Conservation (phyloP, 352 stramenopile species). For the Pythium monospermum region DNA sequence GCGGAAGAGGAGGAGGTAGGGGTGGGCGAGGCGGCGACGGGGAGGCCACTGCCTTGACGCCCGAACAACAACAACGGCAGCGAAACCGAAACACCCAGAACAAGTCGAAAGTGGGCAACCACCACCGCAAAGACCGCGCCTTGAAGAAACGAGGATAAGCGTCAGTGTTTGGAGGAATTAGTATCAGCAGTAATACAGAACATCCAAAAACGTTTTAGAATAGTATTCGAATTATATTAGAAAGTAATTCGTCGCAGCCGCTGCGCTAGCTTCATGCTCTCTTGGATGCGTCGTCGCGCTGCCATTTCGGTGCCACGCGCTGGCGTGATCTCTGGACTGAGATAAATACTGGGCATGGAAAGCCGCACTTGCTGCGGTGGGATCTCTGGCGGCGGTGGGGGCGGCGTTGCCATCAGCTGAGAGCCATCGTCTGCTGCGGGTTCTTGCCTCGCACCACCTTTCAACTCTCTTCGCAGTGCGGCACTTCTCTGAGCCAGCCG, state of each 20-base stretch:
- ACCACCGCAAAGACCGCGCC: slow-evolving; percentile 78
- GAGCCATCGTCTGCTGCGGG: no score
- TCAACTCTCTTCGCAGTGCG: slow-evolving; percentile 1
- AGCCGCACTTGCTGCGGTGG: slow-evolving; percentile 23
- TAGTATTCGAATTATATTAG: no score
- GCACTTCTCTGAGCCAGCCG: slow-evolving; percentile 2
- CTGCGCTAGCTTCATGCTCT: slow-evolving; percentile 34
- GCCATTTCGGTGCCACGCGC: slow-evolving; percentile 15
- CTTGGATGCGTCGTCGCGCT: slow-evolving; percentile 23
- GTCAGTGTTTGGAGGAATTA: no score
- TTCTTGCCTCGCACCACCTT: neutral
- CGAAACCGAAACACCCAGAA: slow-evolving; percentile 42
- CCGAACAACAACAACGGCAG: slow-evolving; percentile 23
- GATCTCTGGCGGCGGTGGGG: slow-evolving; percentile 1
- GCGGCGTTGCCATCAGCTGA: no score
- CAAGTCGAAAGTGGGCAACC: slow-evolving; percentile 77
- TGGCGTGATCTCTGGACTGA: slow-evolving; percentile 28
- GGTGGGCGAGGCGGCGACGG: neutral
- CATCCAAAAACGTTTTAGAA: no score
- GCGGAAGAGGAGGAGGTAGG: neutral
- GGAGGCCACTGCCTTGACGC: neutral
- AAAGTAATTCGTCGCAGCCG: slow-evolving; percentile 29
- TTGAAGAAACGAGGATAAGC: slow-evolving; percentile 70
- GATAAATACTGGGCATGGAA: slow-evolving; percentile 35
- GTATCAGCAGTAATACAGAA: no score